phyloP scores from a whole-genome alignment of 2,329 filamentous ascomycete species.

The Colletotrichum lini region DNA sequence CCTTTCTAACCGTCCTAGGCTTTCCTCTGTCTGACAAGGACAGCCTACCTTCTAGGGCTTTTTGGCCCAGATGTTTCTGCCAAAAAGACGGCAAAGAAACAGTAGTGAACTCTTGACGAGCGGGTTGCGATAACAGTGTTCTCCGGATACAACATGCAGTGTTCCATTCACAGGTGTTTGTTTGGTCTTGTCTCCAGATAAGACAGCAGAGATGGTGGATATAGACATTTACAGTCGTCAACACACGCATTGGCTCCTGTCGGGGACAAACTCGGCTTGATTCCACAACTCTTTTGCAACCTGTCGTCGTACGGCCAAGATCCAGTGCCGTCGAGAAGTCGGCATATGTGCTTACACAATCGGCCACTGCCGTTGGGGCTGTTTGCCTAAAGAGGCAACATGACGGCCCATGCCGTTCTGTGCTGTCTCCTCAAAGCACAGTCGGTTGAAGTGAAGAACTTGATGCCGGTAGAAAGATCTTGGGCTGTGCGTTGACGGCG shows the following conservation, averaged over 20 bases:
- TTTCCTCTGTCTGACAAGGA: constrained; percentile 51
- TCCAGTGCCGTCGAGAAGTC: neutral
- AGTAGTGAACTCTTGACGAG: neutral
- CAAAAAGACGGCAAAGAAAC: constrained; percentile 41
- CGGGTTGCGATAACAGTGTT: neutral
- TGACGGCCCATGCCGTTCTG: neutral
- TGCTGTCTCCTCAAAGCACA: neutral
- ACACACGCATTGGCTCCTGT: neutral
- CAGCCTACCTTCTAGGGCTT: constrained; percentile 50
- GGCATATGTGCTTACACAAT: neutral
- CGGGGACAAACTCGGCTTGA: too few species aligned
- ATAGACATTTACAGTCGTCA: neutral
- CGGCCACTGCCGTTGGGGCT: neutral
- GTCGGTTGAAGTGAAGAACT: neutral
- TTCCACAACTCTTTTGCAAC: neutral
- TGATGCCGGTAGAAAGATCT: neutral
- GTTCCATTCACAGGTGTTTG: neutral
- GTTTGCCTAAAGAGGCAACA: neutral
- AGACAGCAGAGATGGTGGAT: neutral
- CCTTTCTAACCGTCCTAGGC: constrained; percentile 41
- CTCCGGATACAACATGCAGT: neutral
- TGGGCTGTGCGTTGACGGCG: neutral
- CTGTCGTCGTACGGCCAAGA: neutral
- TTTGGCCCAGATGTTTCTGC: constrained; percentile 47
- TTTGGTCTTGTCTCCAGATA: neutral